Evolutionary conservation across 2,329 filamentous ascomycete species (phyloP).

Genomic region (Aspergillus brunneoviolaceus): DNA sequence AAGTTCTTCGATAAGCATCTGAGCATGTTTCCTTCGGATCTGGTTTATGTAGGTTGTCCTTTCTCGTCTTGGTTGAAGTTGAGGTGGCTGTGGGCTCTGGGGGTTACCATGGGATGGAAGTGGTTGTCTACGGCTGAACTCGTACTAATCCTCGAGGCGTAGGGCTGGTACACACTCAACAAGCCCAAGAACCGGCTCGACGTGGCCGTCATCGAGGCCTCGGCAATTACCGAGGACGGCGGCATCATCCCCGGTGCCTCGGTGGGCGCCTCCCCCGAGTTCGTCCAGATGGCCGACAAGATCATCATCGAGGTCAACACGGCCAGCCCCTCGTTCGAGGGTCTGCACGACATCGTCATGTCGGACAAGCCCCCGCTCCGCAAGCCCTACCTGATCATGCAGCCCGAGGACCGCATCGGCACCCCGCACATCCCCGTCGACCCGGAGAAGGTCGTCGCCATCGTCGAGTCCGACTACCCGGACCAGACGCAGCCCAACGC

Average conservation of each 20-base stretch:
- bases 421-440: conserved; percentile 79
- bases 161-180: conserved; percentile 81
- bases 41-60: conserved; percentile 65
- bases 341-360: conserved; percentile 87
- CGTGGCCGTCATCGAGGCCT: conserved; percentile 81
- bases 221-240: conserved; percentile 82
- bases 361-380: conserved; percentile 77
- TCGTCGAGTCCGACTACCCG: conserved; percentile 81
- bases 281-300: conserved; percentile 89
- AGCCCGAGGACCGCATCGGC: conserved; percentile 82
- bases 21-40: conserved; percentile 85
- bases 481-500: conserved; percentile 74
- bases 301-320: conserved; percentile 93
- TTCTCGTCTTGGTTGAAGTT: not conserved
- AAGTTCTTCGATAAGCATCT: conserved; percentile 93
- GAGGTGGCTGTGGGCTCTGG: too few relatives aligned
- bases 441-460: conserved; percentile 77
- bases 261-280: conserved; percentile 79
- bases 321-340: conserved; percentile 77
- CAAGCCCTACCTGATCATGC: conserved; percentile 84
- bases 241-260: conserved; percentile 85
- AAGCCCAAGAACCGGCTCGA: conserved; percentile 72
- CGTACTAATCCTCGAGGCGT: conserved; percentile 11
- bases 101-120: too few relatives aligned
- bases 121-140: not conserved